Base-by-base conservation (phyloP, 2,329 filamentous ascomycete species). In the Aureobasidium uvarum region DNA sequence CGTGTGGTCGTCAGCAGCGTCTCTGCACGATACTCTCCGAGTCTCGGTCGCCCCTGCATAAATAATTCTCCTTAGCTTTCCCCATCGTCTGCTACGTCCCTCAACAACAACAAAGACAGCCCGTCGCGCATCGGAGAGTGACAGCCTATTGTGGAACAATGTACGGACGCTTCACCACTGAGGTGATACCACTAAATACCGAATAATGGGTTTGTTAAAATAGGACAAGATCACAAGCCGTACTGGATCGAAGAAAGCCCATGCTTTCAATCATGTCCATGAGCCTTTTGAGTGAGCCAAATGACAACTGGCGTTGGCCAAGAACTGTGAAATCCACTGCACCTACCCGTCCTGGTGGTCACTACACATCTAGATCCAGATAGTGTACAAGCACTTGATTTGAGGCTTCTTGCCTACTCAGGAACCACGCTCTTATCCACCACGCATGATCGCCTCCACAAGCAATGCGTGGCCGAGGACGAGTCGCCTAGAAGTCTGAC, bases 331-430 rank as follows among this genome's bases (percentile, higher is more conserved):
- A 79, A 79, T 46, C 80, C 84, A 3, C 90, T 90, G 23, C 90
- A 93, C 69, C 83, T 90, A 65, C 81, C 94, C 2, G 82, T 94
- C 6, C 82, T 94, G 8, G 91, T 92, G 74, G 88, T 92, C 28
- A 95, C 91, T 7, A 94, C 91, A 0, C 92, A 96, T 79, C 81
- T 96, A 46, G 92, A 96, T 74, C 90, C 89, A 68, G 86, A 95
- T 76, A 94, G 89, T 0, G 90, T 94, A 28, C 84, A 85, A 8
- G 90, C 89, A 1, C 77, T 96, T 64, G 82, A 89, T 0, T 81
- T 84, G 28, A 89, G 88, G 2, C 74, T 96, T 68, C 81, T 83
- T 16, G 78, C 78, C 2, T 96, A 89, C 82, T 83, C 87, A 64
- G 91, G 91, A 36, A 36, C 33, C 0, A 91, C 90, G 0, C 83